These are phyloP conservation scores for Chaetomium sp. DNA, from an alignment of 2,329 filamentous ascomycete species.

Conservation along the genomic window DNA sequence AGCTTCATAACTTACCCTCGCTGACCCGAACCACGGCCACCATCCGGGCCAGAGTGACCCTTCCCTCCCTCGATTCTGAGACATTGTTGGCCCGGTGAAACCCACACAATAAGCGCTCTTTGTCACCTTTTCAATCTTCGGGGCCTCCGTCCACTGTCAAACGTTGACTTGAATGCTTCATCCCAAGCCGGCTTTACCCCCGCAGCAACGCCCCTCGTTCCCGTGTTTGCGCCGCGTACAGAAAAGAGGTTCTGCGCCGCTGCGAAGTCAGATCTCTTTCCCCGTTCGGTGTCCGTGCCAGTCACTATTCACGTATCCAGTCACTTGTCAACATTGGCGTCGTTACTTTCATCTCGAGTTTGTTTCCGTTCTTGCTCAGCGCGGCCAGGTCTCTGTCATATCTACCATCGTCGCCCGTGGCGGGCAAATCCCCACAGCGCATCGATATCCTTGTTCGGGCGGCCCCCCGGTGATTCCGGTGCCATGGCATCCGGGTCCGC, in stretches of 20 bases:
- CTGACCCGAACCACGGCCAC: constrained; percentile 8
- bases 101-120: neutral
- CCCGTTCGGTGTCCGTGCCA: neutral
- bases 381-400: constrained; percentile 1
- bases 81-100: constrained; percentile 7
- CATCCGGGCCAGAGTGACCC: neutral
- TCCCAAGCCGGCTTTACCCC: neutral
- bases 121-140: neutral
- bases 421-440: neutral
- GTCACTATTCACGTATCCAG: neutral
- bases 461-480: constrained; percentile 21
- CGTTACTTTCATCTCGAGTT: neutral
- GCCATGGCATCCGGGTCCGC: constrained; percentile 33
- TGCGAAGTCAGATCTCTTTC: neutral
- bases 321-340: constrained; percentile 7
- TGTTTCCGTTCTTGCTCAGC: constrained; percentile 3
- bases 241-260: neutral
- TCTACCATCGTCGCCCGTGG: neutral
- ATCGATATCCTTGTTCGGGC: constrained; percentile 13
- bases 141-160: neutral
- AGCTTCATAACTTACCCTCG: neutral
- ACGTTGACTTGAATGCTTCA: neutral
- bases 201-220: neutral
- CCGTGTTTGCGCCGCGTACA: neutral
- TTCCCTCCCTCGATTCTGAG: constrained; percentile 3